Evolutionary conservation across 305 asterid genomes (phyloP), one percentile per base, ranked within the genome.

Genomic region (Fraxinus nigra): DNA sequence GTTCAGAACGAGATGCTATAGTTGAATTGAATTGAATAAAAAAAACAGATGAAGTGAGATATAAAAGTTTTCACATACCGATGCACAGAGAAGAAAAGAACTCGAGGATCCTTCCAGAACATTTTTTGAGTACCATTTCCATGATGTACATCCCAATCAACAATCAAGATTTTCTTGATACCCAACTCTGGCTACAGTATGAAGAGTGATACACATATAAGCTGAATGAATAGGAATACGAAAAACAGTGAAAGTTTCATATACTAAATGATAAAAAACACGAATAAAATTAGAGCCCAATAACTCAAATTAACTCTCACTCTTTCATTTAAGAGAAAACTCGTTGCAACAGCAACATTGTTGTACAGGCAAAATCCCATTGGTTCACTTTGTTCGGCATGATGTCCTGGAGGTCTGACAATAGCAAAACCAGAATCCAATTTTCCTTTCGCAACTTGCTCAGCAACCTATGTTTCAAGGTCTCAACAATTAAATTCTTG

Each of bases 131-230:
- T 96, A 77, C 97, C 98, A 88, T 96, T 96, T 85, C 98, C 99
- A 85, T 96, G 99, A 84, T 96, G 99, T n/a, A 94, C 99, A 87
- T 96, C 99, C 99, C 99, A 96, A 79, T 96, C 99, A 85, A 96
- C 98, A 80, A 96, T 93, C 78, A 96, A 85, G 79, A 96, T 87
- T 87, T 92, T 96, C 34, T 82, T 89, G 84, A 96, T 89, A 76
- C 97, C 97, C 90, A 96, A 87, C 18, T 94, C 98, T 13, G 79
- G 87, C 98, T 94, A 87, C 90, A 85, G 37, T 32, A 84, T 7
- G 72, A 75, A 78, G 83, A 40, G 46, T 78, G 78, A 69, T 33
- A 63, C 18, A 24, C 6, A 65, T n/a, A 85, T 80, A 73, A 79
- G 75, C 54, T 74, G 51, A 40, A 54, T 70, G 72, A 7, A 37